Evolutionary conservation across 2,329 filamentous ascomycete genomes (phyloP).

Genomic region (Sphaerulina musiva): DNA sequence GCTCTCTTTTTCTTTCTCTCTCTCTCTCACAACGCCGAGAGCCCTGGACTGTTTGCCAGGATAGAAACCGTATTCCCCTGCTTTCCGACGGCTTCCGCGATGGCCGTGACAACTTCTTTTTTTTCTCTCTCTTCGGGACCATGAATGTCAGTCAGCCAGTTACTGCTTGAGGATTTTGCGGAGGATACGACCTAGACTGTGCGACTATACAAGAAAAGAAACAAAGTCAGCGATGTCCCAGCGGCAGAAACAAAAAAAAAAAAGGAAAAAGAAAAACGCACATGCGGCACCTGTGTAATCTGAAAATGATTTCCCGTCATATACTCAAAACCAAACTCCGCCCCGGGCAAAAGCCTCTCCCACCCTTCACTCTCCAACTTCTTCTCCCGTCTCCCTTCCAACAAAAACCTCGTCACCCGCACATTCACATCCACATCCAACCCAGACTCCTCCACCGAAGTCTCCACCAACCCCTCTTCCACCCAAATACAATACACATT

Average conservation of each 20-base stretch:
- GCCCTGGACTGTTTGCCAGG: no score
- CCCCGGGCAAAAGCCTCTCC: slow-evolving; percentile 29
- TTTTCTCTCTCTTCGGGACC: no score
- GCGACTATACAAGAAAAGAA: slow-evolving; percentile 14
- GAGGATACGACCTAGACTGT: slow-evolving; percentile 15
- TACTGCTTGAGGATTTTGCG: background rate
- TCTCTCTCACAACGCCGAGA: no score
- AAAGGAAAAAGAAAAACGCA: slow-evolving; percentile 13
- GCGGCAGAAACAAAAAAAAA: no score
- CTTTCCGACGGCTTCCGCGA: no score
- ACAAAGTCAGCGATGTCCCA: no score
- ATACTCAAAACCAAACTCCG: slow-evolving; percentile 25
- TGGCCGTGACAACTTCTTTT: background rate
- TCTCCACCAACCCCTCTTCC: slow-evolving; percentile 28
- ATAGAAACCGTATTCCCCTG: no score
- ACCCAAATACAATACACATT: slow-evolving; percentile 31
- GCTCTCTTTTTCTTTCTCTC: no score
- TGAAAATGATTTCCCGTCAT: slow-evolving; percentile 33
- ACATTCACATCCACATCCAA: slow-evolving; percentile 28
- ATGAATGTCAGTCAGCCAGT: no score
- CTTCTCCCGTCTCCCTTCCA: slow-evolving; percentile 28
- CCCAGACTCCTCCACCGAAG: slow-evolving; percentile 26
- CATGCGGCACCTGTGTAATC: slow-evolving; percentile 29
- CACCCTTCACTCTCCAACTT: slow-evolving; percentile 28
- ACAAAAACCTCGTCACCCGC: slow-evolving; percentile 29